Evolutionary conservation across 2,329 filamentous ascomycete species (phyloP), one percentile per base, ranked within the genome.

Genomic region (Diaporthe amygdali): DNA sequence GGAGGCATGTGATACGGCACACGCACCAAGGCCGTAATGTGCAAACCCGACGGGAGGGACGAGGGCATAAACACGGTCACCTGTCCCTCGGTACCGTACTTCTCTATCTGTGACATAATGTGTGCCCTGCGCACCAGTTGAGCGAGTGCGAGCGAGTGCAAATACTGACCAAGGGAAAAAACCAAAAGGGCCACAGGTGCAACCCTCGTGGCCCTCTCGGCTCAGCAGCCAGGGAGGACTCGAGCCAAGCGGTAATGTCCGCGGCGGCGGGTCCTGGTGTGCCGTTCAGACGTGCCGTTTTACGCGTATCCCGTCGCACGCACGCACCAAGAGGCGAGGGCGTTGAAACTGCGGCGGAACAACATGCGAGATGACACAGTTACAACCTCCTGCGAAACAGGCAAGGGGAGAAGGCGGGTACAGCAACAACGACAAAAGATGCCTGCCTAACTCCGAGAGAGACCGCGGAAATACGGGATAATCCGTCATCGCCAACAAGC

Each of bases 11-110:
- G 41, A 49, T 44, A 37, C 67, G 30, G n/a, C 44, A 55, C 68
- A 22, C 25, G 7, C 27, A 34, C 52, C 69, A 68, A 25, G 70
- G 66, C 70, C 70, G 70, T 72, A 69, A 72, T 72, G 66, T 59
- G 55, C 49, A 51, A 44, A 22, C 66, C 70, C 66, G 70, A 51
- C 70, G 70, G 70, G 51, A 70, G 66, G 44, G 59, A 69, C 71
- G 47, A 56, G 52, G 34, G 27, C 39, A 47, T 5, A 41, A 27
- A 41, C 32, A 44, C 14, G 52, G 67, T 67, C 66, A 66, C 37
- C 44, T 70, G 66, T 37, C 30, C 55, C 37, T 64, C 39, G 41
- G 54, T 49, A 37, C 47, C 47, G 41, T 44, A 34, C 8, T 27
- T 34, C 52, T 9, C 25, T 10, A 10, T 27, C 17, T 7, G 30